phyloP scores from a whole-genome alignment of 2,329 filamentous ascomycete genomes.

The Stagonosporopsis cucurbitacearum region DNA sequence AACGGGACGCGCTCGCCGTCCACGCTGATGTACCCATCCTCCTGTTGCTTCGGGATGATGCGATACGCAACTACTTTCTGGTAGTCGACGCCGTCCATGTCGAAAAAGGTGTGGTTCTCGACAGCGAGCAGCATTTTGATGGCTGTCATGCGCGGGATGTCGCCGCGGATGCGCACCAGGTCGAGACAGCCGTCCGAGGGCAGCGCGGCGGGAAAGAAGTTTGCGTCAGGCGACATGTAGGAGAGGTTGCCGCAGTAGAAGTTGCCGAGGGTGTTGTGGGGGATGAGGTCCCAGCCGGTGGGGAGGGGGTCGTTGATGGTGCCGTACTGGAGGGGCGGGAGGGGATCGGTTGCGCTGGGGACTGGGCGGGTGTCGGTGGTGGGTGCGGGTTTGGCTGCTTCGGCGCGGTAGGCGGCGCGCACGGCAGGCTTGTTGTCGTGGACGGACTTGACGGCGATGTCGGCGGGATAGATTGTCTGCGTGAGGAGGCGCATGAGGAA shows the following conservation, averaged over 20 bases:
- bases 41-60: constrained; percentile 71
- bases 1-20: constrained; percentile 90
- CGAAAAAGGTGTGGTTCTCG: constrained; percentile 77
- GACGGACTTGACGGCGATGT: constrained; percentile 84
- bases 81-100: constrained; percentile 78
- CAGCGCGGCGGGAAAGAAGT: constrained; percentile 85
- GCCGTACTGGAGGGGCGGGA: constrained; percentile 80
- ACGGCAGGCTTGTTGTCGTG: constrained; percentile 77
- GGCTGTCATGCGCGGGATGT: constrained; percentile 70
- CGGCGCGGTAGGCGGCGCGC: constrained; percentile 70
- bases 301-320: constrained; percentile 80
- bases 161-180: constrained; percentile 79
- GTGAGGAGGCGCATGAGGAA: constrained; percentile 77
- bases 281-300: constrained; percentile 74
- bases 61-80: constrained; percentile 88
- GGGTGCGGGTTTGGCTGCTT: constrained; percentile 33
- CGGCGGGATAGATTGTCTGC: constrained; percentile 84
- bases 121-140: constrained; percentile 74
- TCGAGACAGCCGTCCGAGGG: constrained; percentile 88
- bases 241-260: constrained; percentile 97
- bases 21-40: constrained; percentile 84
- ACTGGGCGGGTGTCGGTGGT: constrained; percentile 32
- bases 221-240: constrained; percentile 84
- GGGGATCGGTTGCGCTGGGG: constrained; percentile 44
- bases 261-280: constrained; percentile 81